Evolutionary conservation across 2,329 filamentous ascomycete species (phyloP).

Genomic region (Apiospora saccharicola): DNA sequence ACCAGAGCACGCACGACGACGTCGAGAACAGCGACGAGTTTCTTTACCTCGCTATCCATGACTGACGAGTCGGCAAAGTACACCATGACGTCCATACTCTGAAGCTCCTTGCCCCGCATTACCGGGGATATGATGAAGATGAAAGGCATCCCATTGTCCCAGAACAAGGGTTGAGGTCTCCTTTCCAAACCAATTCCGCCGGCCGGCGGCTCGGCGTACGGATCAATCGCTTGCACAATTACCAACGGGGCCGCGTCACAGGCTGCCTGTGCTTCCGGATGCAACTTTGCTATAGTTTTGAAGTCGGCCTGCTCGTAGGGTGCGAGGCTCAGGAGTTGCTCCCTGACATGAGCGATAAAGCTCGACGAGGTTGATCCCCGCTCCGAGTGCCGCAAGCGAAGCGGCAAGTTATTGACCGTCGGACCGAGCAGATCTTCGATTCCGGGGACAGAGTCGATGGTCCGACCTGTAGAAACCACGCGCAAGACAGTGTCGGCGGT

Average conservation of each 20-base stretch:
- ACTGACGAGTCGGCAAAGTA: neutral
- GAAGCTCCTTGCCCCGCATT: neutral
- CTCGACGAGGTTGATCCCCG: neutral
- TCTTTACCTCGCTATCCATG: neutral
- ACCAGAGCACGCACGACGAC: neutral
- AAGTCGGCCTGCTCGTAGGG: constrained; percentile 1
- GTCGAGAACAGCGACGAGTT: constrained; percentile 9
- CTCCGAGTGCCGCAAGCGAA: neutral
- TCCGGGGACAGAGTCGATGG: neutral
- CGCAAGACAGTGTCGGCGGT: constrained; percentile 1
- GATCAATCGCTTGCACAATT: neutral
- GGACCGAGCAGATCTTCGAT: constrained; percentile 6
- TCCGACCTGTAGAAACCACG: neutral
- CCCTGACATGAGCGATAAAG: neutral
- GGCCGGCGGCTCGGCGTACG: neutral
- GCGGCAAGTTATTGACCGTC: constrained; percentile 2
- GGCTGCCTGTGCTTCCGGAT: neutral
- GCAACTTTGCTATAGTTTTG: neutral
- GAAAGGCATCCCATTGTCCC: neutral
- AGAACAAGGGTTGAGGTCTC: neutral
- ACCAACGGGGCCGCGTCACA: neutral
- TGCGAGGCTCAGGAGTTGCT: neutral
- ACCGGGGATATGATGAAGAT: neutral
- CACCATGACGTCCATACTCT: neutral
- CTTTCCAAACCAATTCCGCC: constrained; percentile 11